These are phyloP conservation scores for Trypanosoma grayi DNA, from an alignment of 208 protist species.

Conservation along the genomic window DNA sequence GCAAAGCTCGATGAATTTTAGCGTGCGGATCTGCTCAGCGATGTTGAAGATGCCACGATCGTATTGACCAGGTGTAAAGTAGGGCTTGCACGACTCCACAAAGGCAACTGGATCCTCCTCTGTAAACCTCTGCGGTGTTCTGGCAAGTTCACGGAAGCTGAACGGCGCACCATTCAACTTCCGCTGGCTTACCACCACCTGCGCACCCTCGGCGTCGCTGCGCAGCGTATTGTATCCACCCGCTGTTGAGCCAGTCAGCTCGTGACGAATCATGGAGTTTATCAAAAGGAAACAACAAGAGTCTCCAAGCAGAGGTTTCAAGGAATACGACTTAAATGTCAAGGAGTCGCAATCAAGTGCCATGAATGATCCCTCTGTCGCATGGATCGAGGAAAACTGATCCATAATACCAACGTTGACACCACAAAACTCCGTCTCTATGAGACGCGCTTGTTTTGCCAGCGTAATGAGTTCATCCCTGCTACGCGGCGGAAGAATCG, in stretches of 20 bases:
- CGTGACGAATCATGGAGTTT: conserved; percentile 59
- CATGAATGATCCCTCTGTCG: conserved; percentile 58
- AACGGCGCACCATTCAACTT: conserved; percentile 51
- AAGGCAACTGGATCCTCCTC: conserved; percentile 44
- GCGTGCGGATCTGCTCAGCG: conserved; percentile 55
- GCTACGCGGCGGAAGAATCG: conserved; percentile 24
- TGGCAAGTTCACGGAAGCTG: conserved; percentile 50
- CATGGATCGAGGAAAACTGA: conserved; percentile 77
- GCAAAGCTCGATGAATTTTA: conserved; percentile 49
- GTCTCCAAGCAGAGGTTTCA: conserved; percentile 42
- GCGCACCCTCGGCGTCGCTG: conserved; percentile 47
- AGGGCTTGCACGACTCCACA: conserved; percentile 47
- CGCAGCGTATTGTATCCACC: conserved; percentile 57
- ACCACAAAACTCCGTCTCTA: conserved; percentile 69
- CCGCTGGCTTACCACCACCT: conserved; percentile 42
- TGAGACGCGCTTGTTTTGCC: conserved; percentile 57
- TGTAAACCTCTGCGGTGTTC: conserved; percentile 48
- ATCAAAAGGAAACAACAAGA: conserved; percentile 63
- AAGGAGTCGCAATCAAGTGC: conserved; percentile 74
- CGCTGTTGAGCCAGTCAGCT: conserved; percentile 41
- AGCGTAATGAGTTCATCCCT: conserved; percentile 41
- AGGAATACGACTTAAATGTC: conserved; percentile 42
- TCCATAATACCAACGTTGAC: conserved; percentile 90
- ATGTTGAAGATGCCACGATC: conserved; percentile 56
- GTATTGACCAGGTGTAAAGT: conserved; percentile 45